Percentiles rank a stretch among this genome's conserved stretches.
These are phyloP conservation scores for Botrytis elliptica DNA, from an alignment of 2,329 filamentous ascomycete genomes.

Conservation along the genomic window DNA sequence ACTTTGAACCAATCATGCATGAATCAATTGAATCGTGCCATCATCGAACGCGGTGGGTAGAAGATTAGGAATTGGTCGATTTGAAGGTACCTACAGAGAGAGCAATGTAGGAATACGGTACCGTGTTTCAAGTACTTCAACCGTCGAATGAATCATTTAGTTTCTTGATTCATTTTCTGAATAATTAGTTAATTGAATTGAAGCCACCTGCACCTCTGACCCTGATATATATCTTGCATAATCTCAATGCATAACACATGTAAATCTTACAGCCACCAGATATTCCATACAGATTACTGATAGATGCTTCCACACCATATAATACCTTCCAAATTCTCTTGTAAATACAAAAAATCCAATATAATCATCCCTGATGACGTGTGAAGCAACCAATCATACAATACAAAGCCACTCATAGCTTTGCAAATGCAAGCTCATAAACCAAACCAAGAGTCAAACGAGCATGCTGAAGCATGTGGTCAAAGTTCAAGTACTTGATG, in stretches of 20 bases:
- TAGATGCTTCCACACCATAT: neutral
- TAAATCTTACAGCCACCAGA: neutral
- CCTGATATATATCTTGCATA: neutral
- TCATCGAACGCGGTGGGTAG: neutral
- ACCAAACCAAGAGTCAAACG: slow-evolving; percentile 79
- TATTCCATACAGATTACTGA: neutral
- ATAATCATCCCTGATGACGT: neutral
- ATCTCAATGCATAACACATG: neutral
- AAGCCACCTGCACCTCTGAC: neutral
- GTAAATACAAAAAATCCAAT: neutral
- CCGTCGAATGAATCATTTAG: neutral
- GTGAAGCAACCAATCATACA: neutral
- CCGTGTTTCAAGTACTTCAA: neutral
- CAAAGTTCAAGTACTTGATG: slow-evolving; percentile 73
- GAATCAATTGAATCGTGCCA: neutral
- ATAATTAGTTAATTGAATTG: neutral
- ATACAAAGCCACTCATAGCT: slow-evolving; percentile 39
- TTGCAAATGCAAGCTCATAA: slow-evolving; percentile 78
- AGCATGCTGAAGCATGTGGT: slow-evolving; percentile 90
- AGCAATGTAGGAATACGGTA: neutral
- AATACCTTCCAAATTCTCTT: neutral
- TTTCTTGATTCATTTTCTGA: neutral
- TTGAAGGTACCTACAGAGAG: neutral
- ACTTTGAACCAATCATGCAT: neutral
- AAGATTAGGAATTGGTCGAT: neutral